Evolutionary conservation across 2,329 filamentous ascomycete species (phyloP), one percentile per base, ranked within the genome.

Genomic region (Penicillium brasilianum): DNA sequence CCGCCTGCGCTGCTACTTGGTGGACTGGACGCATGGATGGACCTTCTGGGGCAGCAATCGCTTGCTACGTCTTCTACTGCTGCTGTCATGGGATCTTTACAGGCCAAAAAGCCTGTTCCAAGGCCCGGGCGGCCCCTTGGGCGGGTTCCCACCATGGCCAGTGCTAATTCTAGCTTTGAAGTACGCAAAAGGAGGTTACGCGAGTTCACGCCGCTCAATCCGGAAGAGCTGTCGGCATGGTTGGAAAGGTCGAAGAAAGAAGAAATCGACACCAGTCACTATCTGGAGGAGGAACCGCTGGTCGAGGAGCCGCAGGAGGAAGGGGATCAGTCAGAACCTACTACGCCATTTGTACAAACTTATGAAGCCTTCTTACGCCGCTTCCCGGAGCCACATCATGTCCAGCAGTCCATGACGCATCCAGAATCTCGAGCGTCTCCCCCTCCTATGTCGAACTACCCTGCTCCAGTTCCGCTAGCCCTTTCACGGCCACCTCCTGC

Each of bases 331-430:
- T 63, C 73, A 25, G 82, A 84, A 43, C 80, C 82, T 7, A 78
- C 76, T 3, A 64, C 71, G 63, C 80, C 71, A 7, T 89, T 90
- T 70, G 84, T 90, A 46, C 88, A 88, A 59, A 88, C 87, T 5
- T 91, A 89, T 13, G 91, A 95, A 65, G 93, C 96, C 36, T 97
- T 97, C 69, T 78, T 96, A 53, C 88, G 91, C 8, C 85, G 91
- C 20, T 97, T 89, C 72, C 93, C 93, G 0, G 88, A 93, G 8
- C 83, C 91, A 18, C 83, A 88, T 5, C 78, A 86, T 41, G 82
- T 84, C 25, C 82, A 82, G 56, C 81, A 88, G 65, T 85, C 85
- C 18, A 85, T 87, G 85, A 76, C 81, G 44, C 78, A 78, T 48
- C 74, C 80, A 14, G 77, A 72, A 48, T 64, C 72, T 39, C 70